Evolutionary conservation across 2,329 filamentous ascomycete species (phyloP).

Genomic region (Simplicillium aogashimaense): DNA sequence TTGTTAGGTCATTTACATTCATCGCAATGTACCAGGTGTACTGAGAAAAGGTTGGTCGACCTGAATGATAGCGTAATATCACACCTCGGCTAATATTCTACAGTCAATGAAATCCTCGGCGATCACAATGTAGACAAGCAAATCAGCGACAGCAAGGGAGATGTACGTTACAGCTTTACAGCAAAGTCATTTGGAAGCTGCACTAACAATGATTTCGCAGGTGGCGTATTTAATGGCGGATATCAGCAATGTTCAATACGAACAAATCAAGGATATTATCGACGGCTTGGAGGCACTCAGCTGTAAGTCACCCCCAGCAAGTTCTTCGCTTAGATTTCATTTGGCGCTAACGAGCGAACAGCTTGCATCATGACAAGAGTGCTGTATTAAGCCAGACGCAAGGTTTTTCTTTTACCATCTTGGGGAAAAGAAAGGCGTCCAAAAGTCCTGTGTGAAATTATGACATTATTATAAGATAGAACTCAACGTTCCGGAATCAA

Average conservation of each 20-base stretch:
- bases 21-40: conserved; percentile 93
- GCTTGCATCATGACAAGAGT: conserved; percentile 37
- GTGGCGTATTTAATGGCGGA: conserved; percentile 97
- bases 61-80: conserved; percentile 2
- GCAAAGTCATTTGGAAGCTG: not conserved
- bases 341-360: conserved; percentile 9
- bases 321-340: not conserved
- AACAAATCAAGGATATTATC: conserved; percentile 78
- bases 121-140: conserved; percentile 99
- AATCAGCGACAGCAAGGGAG: conserved; percentile 89
- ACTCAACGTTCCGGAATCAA: conserved; percentile 2
- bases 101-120: conserved; percentile 87
- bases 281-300: conserved; percentile 71
- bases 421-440: not conserved
- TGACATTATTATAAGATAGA: not conserved
- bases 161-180: conserved; percentile 42
- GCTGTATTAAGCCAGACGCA: conserved; percentile 25
- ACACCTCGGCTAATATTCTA: conserved; percentile 1
- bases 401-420: conserved; percentile 6
- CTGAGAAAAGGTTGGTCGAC: conserved; percentile 59
- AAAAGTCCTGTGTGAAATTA: not conserved
- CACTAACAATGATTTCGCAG: conserved; percentile 22
- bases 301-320: conserved; percentile 44
- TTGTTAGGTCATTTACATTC: conserved; percentile 81
- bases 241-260: conserved; percentile 73